Evolutionary conservation across 257 asterid species (phyloP).

Genomic region (Thymus quinquecostatus): DNA sequence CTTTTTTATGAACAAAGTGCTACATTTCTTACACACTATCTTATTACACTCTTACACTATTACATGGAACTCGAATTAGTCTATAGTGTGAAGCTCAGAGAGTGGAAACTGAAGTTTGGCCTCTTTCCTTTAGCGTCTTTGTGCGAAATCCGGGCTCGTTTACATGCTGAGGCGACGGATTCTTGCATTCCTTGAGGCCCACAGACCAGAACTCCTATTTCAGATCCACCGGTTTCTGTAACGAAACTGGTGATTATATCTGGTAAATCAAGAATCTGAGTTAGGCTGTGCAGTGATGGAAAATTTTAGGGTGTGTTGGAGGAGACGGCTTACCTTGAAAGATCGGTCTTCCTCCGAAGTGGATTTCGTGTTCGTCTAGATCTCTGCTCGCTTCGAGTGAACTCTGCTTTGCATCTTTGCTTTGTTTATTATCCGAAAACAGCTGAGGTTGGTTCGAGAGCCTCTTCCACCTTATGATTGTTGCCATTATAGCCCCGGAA

Average conservation of each 20-base stretch:
- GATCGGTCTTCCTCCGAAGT: conserved; percentile 78
- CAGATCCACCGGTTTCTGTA: conserved; percentile 57
- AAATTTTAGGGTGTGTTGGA: neutral
- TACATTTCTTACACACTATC: conserved; percentile 8
- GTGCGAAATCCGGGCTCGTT: conserved; percentile 31
- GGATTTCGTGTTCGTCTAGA: conserved; percentile 58
- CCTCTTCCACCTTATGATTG: conserved; percentile 54
- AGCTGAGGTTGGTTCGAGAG: conserved; percentile 39
- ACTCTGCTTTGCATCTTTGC: conserved; percentile 34
- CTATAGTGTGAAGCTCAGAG: conserved; percentile 65
- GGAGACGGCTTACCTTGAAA: conserved; percentile 56
- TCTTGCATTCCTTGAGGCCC: conserved; percentile 83
- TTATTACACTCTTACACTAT: conserved; percentile 13
- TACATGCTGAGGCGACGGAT: conserved; percentile 63
- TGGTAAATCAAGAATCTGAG: conserved; percentile 33
- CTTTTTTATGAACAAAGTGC: neutral
- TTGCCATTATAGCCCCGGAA: conserved; percentile 43
- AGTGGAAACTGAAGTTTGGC: conserved; percentile 62
- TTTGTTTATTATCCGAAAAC: conserved; percentile 39
- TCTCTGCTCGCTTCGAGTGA: conserved; percentile 41
- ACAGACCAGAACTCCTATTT: conserved; percentile 71
- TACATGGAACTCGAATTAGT: neutral
- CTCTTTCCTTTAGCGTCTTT: conserved; percentile 40
- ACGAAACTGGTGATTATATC: conserved; percentile 51
- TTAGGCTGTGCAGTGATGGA: conserved; percentile 27